Base-by-base conservation (phyloP, 1,284 basidiomycete genomes). In the Polyporus tsugae region DNA sequence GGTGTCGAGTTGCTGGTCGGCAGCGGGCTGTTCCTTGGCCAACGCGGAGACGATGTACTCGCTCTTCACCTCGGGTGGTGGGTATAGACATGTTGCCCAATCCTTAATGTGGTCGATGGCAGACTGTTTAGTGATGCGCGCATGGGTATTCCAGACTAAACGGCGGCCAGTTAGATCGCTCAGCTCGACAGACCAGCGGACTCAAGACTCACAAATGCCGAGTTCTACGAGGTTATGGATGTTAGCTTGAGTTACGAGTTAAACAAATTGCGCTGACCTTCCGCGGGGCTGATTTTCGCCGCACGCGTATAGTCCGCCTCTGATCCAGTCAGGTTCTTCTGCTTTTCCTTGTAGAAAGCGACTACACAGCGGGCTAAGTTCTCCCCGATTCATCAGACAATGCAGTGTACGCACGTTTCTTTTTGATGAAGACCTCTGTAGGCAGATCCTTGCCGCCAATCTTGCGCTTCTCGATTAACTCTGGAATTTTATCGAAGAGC, bases 401-500 rank as follows among this genome's bases (percentile, higher is more conserved):
- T 39, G 52, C 13, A 53, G 13, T 42, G 17, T 19, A 70, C 80
- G 70, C 72, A 89, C 90, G 63, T 77, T 91, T 92, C 81, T 91
- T 93, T 81, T 89, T 87, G 71, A 93, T 91, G 62, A 90, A 87
- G 6, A 89, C 87, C 73, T 94, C 92, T 0, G 90, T 92, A 0
- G 92, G 91, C 62, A 93, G 77, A 64, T 89, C 86, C 76, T 89
- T 90, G 13, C 89, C 90, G 15, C 84, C 84, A n/a, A 90, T 80
- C 79, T 89, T 91, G 77, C 84, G 85, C 75, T 84, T 85, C 41
- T 89, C 84, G 11, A 93, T 81, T 60, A 88, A 76, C 0, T 79
- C 81, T 0, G 91, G 90, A n/a, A 93, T 84, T 17, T 76, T 79
- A 69, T 92, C 87, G 2, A 93, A 76, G n/a, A 92, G 78, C 61